Conservation (phyloP, 257 asterid species). For the Solanum gandarillasii region DNA sequence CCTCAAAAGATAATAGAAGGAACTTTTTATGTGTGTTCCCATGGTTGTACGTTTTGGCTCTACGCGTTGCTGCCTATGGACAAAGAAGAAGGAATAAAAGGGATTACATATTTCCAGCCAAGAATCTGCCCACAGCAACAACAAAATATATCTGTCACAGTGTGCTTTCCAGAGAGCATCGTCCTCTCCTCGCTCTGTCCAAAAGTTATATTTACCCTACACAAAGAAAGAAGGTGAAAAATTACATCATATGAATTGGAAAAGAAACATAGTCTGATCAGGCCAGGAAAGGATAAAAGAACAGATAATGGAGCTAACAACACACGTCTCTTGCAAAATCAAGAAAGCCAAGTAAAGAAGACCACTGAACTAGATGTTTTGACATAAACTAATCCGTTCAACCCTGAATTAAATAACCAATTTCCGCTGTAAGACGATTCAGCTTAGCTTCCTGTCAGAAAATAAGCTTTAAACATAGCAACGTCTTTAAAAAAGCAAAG, state of each 20-base stretch:
- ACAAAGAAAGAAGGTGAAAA: not conserved
- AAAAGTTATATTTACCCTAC: conserved; percentile 46
- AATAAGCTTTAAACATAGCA: not conserved
- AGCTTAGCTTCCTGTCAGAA: not conserved
- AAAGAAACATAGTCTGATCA: not conserved
- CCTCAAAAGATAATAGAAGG: not conserved
- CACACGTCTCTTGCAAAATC: not conserved
- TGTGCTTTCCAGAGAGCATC: conserved; percentile 79
- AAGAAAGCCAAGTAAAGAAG: not conserved
- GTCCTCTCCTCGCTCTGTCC: conserved; percentile 68
- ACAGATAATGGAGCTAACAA: not conserved
- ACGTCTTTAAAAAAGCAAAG: not conserved
- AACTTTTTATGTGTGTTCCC: not conserved
- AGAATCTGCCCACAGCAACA: conserved; percentile 64
- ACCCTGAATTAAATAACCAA: not conserved
- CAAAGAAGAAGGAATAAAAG: not conserved
- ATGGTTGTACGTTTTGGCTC: not conserved
- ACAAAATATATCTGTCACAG: conserved; percentile 70
- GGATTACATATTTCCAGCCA: conserved; percentile 83
- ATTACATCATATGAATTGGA: not conserved
- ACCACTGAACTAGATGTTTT: not conserved
- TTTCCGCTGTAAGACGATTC: not conserved
- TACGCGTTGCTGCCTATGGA: not conserved
- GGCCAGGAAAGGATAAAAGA: not conserved
- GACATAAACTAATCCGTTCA: not conserved